Evolutionary conservation across 306 rosid species (phyloP).

Genomic region (Dalbergia oliveri): DNA sequence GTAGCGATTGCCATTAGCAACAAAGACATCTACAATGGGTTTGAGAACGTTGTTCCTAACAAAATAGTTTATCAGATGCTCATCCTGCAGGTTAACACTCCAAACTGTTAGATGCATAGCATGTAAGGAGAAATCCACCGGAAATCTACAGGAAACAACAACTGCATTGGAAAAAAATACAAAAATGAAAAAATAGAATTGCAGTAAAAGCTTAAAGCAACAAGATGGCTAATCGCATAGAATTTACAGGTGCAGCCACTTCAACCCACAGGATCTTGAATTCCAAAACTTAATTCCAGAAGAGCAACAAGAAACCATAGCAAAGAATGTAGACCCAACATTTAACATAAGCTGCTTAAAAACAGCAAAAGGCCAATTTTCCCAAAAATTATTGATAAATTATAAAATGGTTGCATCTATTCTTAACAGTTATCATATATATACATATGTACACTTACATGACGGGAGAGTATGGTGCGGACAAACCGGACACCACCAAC

Average conservation of each 20-base stretch:
- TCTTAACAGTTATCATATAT: neutral
- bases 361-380: too few species aligned
- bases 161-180: neutral
- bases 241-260: neutral
- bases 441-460: slow-evolving; percentile 62
- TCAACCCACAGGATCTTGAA: neutral
- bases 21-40: slow-evolving; percentile 83
- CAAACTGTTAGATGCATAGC: slow-evolving; percentile 39
- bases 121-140: neutral
- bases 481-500: slow-evolving; percentile 94
- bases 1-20: slow-evolving; percentile 91
- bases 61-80: slow-evolving; percentile 79
- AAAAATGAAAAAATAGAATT: neutral
- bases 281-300: neutral
- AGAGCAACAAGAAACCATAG: neutral
- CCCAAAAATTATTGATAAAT: too few species aligned
- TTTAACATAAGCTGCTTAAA: too few species aligned
- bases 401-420: too few species aligned
- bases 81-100: slow-evolving; percentile 79
- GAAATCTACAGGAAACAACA: neutral
- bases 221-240: neutral
- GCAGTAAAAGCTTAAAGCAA: neutral
- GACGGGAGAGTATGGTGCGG: slow-evolving; percentile 87
- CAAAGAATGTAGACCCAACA: too few species aligned
- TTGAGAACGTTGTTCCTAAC: slow-evolving; percentile 81